A percentile compares a stretch with the other conserved stretches of the same genome.
These are phyloP conservation scores for Mangifera indica DNA, from an alignment of 345 rosid species.

Conservation along the genomic window DNA sequence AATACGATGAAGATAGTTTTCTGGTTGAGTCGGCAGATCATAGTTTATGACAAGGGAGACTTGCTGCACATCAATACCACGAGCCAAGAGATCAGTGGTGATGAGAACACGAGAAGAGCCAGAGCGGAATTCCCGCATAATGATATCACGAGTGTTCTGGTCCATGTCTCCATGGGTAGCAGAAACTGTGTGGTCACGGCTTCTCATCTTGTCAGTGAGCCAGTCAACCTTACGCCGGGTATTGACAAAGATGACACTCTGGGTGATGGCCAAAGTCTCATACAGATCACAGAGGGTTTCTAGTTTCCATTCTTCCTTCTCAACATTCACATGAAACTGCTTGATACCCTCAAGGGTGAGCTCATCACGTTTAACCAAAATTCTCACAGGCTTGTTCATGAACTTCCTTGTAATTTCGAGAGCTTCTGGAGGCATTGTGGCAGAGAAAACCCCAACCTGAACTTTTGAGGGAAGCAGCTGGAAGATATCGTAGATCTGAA, in stretches of 20 bases:
- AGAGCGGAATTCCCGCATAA: conserved; percentile 82
- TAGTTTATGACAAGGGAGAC: conserved; percentile 53
- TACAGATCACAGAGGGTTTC: conserved; percentile 82
- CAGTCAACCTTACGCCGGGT: conserved; percentile 92
- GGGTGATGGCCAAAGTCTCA: conserved; percentile 83
- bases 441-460: conserved; percentile 88
- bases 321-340: conserved; percentile 75
- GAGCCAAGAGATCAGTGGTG: conserved; percentile 54
- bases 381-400: conserved; percentile 85
- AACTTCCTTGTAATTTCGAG: conserved; percentile 89
- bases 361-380: conserved; percentile 86
- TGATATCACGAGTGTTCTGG: conserved; percentile 83
- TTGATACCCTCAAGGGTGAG: conserved; percentile 92
- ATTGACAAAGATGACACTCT: conserved; percentile 87
- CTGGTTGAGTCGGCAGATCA: conserved; percentile 54
- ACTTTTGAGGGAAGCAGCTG: conserved; percentile 72
- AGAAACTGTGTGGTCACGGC: conserved; percentile 87
- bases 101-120: conserved; percentile 69
- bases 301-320: conserved; percentile 84
- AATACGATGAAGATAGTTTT: conserved; percentile 56
- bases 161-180: conserved; percentile 97
- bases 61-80: conserved; percentile 60
- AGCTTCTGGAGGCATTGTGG: conserved; percentile 93
- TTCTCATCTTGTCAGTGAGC: conserved; percentile 78
- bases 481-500: conserved; percentile 80